These are phyloP conservation scores for Colletotrichum tofieldiae DNA, from an alignment of 2,329 filamentous ascomycete genomes.

Conservation along the genomic window DNA sequence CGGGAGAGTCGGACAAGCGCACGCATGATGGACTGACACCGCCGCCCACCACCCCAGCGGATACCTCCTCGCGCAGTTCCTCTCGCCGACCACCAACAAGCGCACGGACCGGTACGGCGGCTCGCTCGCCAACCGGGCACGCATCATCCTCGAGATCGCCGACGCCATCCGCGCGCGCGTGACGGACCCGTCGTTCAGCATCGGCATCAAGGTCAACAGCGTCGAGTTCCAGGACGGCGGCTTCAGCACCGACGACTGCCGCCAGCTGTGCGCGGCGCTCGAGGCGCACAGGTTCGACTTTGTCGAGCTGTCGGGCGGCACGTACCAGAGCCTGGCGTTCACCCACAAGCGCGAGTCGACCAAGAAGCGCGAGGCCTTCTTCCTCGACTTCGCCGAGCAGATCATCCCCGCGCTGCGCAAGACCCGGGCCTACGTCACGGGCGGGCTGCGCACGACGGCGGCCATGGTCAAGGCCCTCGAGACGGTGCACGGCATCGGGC, in stretches of 20 bases:
- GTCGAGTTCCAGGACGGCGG: slow-evolving; percentile 70
- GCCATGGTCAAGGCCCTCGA: slow-evolving; percentile 73
- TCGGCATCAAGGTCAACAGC: slow-evolving; percentile 73
- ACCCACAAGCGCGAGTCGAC: slow-evolving; percentile 68
- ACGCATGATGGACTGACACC: too few species aligned
- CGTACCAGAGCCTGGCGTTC: slow-evolving; percentile 70
- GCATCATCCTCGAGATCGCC: slow-evolving; percentile 63
- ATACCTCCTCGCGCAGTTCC: slow-evolving; percentile 63
- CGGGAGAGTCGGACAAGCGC: too few species aligned
- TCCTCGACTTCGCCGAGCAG: slow-evolving; percentile 71
- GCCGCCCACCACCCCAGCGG: slow-evolving; percentile 47
- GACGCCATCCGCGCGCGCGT: slow-evolving; percentile 53
- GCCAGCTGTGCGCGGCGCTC: slow-evolving; percentile 62
- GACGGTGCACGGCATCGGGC: slow-evolving; percentile 72
- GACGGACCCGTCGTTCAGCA: slow-evolving; percentile 55
- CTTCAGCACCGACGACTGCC: slow-evolving; percentile 66
- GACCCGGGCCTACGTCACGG: slow-evolving; percentile 73
- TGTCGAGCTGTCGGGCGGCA: slow-evolving; percentile 74
- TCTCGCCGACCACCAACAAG: slow-evolving; percentile 59
- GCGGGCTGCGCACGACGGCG: slow-evolving; percentile 68
- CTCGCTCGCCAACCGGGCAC: slow-evolving; percentile 61
- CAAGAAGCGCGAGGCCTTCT: slow-evolving; percentile 71
- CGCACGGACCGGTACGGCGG: slow-evolving; percentile 65
- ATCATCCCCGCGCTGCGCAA: slow-evolving; percentile 62
- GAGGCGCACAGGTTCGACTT: slow-evolving; percentile 68